Conservation (phyloP, 352 stramenopile species). For the Pythium phragmiticola region DNA sequence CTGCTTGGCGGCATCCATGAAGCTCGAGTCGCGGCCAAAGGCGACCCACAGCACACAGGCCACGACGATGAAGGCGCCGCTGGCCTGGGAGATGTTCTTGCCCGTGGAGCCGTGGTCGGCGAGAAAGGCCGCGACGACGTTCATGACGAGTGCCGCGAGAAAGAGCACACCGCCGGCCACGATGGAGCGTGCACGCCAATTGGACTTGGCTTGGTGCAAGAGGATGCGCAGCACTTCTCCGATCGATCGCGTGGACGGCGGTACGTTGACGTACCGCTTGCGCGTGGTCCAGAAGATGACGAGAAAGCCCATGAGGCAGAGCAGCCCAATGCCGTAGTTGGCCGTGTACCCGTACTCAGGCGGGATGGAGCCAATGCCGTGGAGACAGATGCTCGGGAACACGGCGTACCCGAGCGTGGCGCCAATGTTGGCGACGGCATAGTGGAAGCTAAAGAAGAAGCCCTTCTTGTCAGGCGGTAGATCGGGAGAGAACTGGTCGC, state of each 20-base stretch:
- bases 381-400: slow-evolving; percentile 43
- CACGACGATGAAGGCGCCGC: slow-evolving; percentile 21
- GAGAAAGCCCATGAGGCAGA: slow-evolving; percentile 9
- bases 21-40: slow-evolving; percentile 43
- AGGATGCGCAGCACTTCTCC: slow-evolving; percentile 11
- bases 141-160: slow-evolving; percentile 23
- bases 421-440: slow-evolving; percentile 53
- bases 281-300: slow-evolving; percentile 9
- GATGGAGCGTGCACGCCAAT: slow-evolving; percentile 7
- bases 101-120: slow-evolving; percentile 21
- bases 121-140: slow-evolving; percentile 28
- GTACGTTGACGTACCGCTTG: slow-evolving; percentile 27
- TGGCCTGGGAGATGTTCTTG: slow-evolving; percentile 9
- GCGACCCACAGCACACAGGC: slow-evolving; percentile 52
- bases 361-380: slow-evolving; percentile 39
- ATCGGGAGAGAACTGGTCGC: slow-evolving; percentile 30
- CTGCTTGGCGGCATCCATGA: slow-evolving; percentile 44
- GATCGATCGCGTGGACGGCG: slow-evolving; percentile 26
- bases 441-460: slow-evolving; percentile 56
- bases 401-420: slow-evolving; percentile 44
- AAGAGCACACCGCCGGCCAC: slow-evolving; percentile 18
- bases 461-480: slow-evolving; percentile 22
- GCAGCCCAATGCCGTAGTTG: slow-evolving; percentile 28
- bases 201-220: slow-evolving; percentile 2
- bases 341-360: slow-evolving; percentile 49